Evolutionary conservation across 2,329 filamentous ascomycete genomes (phyloP).

Genomic region (Fusarium phyllophilum): DNA sequence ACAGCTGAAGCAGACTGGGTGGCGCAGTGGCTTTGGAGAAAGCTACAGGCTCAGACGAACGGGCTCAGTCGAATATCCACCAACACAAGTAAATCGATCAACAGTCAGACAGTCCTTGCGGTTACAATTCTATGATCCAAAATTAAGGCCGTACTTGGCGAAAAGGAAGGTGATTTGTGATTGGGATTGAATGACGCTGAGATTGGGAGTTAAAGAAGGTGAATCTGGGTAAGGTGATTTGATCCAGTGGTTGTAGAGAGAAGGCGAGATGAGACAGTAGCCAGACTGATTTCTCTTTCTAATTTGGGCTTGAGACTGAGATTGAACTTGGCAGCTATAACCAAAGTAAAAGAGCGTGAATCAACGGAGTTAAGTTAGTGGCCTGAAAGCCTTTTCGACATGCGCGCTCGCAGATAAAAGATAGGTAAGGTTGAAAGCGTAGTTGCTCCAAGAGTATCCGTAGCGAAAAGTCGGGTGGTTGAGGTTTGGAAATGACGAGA

Average conservation of each 20-base stretch:
- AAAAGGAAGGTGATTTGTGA: neutral
- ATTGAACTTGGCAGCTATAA: constrained; percentile 9
- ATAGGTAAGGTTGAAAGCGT: neutral
- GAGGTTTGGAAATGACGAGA: constrained; percentile 34
- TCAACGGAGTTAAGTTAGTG: constrained; percentile 1
- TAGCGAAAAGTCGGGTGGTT: constrained; percentile 15
- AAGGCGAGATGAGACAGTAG: constrained; percentile 34
- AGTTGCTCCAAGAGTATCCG: constrained; percentile 1
- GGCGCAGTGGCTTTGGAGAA: constrained; percentile 10
- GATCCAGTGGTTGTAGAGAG: constrained; percentile 25
- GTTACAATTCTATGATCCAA: constrained; percentile 9
- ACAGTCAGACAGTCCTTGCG: constrained; percentile 3
- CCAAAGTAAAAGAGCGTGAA: constrained; percentile 16
- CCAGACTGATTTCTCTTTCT: constrained; percentile 37
- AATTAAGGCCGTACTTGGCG: constrained; percentile 4
- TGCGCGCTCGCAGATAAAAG: constrained; percentile 18
- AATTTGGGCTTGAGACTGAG: constrained; percentile 4
- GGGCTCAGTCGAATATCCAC: constrained; percentile 5
- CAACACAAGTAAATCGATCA: neutral
- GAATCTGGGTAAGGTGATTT: constrained; percentile 7
- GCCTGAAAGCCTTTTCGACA: constrained; percentile 21
- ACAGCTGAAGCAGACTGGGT: constrained; percentile 2
- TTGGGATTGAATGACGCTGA: constrained; percentile 1
- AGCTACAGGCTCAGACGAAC: constrained; percentile 7
- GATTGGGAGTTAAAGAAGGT: constrained; percentile 8